Evolutionary conservation across 106 monocot species (phyloP), one percentile per base, ranked within the genome.

Genomic region (Apostasia shenzhenica): DNA sequence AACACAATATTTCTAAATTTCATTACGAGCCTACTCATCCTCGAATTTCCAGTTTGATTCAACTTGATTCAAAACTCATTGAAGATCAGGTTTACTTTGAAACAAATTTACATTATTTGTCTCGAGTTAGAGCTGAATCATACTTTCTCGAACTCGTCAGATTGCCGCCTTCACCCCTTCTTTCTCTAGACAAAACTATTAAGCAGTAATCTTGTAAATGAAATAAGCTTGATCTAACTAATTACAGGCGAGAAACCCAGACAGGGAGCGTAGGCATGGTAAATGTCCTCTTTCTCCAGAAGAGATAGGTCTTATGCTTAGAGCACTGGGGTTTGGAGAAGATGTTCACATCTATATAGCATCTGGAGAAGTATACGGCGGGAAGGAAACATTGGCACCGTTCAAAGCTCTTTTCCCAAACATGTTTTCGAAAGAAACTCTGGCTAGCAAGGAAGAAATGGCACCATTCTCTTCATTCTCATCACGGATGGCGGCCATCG

Each of bases 401-500:
- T 85, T 94, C 6, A 94, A 90, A 70, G 87, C 94, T 66, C 76
- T 94, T 44, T 94, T 94, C 55, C 94, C 94, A 11, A 90, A 94
- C 66, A 77, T 81, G 26, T 81, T 87, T 66, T 87, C 94, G 0
- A 94, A 94, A 75, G 94, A 94, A 61, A 85, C 83, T 60, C 50
- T 94, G 66, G 80, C 85, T 3, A 87, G 62, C 54, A 83, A 82
- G 78, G 84, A 78, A 56, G 94, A 94, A 69, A 61, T 94, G 49
- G 82, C 78, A 41, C 87, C 80, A 40, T 94, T 90, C 70, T 71
- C 73, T 1, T 7, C 64, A 48, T 94, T 85, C 53, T 94, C 94
- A 53, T 94, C 94, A 40, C 90, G 94, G 4, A 94, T 94, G 94
- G 94, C 94, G 55, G 94, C 94, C 39, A 82, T 94, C 57, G 94